Percentiles rank a stretch among this genome's conserved stretches.
phyloP scores from a whole-genome alignment of 2,329 filamentous ascomycete genomes.

The Zopfia rhizophila region DNA sequence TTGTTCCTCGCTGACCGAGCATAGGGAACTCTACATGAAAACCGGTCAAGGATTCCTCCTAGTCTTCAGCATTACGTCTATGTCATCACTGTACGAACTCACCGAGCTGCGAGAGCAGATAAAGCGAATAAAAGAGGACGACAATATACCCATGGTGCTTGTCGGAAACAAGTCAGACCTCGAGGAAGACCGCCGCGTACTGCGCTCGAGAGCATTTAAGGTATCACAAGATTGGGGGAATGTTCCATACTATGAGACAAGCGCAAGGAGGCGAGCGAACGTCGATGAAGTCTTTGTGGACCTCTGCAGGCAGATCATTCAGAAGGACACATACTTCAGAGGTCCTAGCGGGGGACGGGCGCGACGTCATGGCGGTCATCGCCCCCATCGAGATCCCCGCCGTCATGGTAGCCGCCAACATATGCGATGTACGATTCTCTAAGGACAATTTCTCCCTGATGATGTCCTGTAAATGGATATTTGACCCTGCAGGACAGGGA shows the following conservation, averaged over 20 bases:
- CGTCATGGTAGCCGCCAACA: constrained; percentile 2
- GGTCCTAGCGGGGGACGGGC: constrained; percentile 30
- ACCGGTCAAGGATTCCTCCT: constrained; percentile 91
- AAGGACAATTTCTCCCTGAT: constrained; percentile 7
- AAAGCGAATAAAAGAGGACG: constrained; percentile 88
- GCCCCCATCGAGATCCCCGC: constrained; percentile 1
- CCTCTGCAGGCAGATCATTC: constrained; percentile 83
- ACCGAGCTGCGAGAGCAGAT: constrained; percentile 87
- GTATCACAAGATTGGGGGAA: constrained; percentile 88
- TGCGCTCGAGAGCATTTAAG: constrained; percentile 80
- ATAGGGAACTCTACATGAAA: constrained; percentile 88
- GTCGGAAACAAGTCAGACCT: constrained; percentile 93
- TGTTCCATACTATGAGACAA: constrained; percentile 91
- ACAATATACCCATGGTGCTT: constrained; percentile 85
- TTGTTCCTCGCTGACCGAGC: neutral
- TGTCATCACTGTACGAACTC: constrained; percentile 84
- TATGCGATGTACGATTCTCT: constrained; percentile 29
- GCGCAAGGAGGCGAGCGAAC: constrained; percentile 82
- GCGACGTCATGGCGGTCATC: constrained; percentile 1
- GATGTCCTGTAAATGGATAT: constrained; percentile 4
- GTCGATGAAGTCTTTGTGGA: constrained; percentile 92
- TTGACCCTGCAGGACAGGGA: constrained; percentile 23
- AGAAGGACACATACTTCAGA: constrained; percentile 76
- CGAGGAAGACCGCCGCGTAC: constrained; percentile 83
- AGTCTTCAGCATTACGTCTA: constrained; percentile 90